phyloP scores from a whole-genome alignment of 2,329 filamentous ascomycete genomes.

The Plenodomus biglobosus region DNA sequence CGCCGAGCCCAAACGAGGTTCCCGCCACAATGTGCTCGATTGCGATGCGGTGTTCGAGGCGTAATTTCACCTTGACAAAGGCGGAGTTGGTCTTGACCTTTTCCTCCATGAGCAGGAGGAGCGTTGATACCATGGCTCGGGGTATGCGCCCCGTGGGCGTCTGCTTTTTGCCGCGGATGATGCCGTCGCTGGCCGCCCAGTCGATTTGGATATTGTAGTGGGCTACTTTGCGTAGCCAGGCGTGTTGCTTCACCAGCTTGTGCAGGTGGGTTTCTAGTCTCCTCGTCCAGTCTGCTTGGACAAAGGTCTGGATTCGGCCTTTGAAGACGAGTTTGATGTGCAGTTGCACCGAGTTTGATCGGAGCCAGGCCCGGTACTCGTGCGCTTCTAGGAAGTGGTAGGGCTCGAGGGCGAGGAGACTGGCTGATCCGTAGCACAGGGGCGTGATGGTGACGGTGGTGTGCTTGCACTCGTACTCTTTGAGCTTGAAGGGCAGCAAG shows the following conservation, averaged over 20 bases:
- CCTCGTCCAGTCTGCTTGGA: slow-evolving; percentile 32
- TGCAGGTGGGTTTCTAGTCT: slow-evolving; percentile 23
- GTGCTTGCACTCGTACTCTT: slow-evolving; percentile 29
- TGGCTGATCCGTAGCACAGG: slow-evolving; percentile 22
- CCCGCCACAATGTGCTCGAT: slow-evolving; percentile 5
- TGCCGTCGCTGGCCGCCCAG: slow-evolving; percentile 25
- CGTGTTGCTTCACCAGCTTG: slow-evolving; percentile 26
- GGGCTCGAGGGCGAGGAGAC: slow-evolving; percentile 23
- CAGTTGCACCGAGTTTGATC: slow-evolving; percentile 22
- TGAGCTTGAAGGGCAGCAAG: slow-evolving; percentile 24
- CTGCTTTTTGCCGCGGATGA: slow-evolving; percentile 16
- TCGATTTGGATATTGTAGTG: slow-evolving; percentile 28
- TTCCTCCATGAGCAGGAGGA: slow-evolving; percentile 17
- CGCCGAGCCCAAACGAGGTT: slow-evolving; percentile 17
- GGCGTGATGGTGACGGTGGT: slow-evolving; percentile 27
- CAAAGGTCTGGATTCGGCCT: slow-evolving; percentile 29
- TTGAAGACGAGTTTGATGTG: slow-evolving; percentile 28
- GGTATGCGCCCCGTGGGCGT: slow-evolving; percentile 21
- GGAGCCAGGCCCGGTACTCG: slow-evolving; percentile 30
- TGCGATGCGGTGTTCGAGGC: slow-evolving; percentile 15
- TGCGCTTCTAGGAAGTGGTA: slow-evolving; percentile 24
- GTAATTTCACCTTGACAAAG: slow-evolving; percentile 15
- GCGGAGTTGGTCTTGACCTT: slow-evolving; percentile 16
- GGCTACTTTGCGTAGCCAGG: slow-evolving; percentile 28
- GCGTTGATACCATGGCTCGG: slow-evolving; percentile 19